Evolutionary conservation across 768 basidiomycete species (phyloP), one percentile per base, ranked within the genome.

Genomic region (Phaeotremella fagi): DNA sequence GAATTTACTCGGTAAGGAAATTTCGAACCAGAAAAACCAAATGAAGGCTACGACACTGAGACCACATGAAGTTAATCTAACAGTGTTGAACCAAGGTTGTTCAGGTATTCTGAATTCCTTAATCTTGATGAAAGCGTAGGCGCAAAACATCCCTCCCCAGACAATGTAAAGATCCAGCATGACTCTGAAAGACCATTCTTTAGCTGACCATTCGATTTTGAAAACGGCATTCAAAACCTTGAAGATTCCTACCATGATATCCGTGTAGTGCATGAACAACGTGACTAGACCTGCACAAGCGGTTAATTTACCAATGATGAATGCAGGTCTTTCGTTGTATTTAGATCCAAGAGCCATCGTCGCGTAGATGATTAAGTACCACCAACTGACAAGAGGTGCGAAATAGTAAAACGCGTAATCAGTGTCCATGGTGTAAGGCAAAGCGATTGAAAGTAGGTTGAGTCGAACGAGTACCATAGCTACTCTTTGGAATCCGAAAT

Each of bases 401-500:
- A 90, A 91, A 75, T 91, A 94, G 74, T 91, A 91, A 44, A 82
- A 87, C 58, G 90, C 82, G 74, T 91, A 95, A 73, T 89, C 81
- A 52, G 88, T 90, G 77, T 91, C 83, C 90, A 94, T 91, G 38
- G 84, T 81, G 76, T 92, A 95, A 6, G 86, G 85, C 43, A 95
- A 80, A 23, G 84, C 75, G 48, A 94, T 76, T 3, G 90, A 89
- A 38, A 90, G 79, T 27, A 92, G 75, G 75, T 94, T 95, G 52
- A 92, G 77, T 50, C 90, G 83, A 51, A 90, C 81, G 67, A 92
- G 74, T 52, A 86, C 85, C 82, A 85, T 67, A 22, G 85, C 83
- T 45, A 92, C 78, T 26, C 90, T 84, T 35, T 80, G 72, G 72
- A 88, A 85, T 2, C 86, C 82, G 75, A 85, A 94, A 72, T 94